phyloP scores from a whole-genome alignment of 176 grass and related monocot species.

The Aegilops umbellulata region DNA sequence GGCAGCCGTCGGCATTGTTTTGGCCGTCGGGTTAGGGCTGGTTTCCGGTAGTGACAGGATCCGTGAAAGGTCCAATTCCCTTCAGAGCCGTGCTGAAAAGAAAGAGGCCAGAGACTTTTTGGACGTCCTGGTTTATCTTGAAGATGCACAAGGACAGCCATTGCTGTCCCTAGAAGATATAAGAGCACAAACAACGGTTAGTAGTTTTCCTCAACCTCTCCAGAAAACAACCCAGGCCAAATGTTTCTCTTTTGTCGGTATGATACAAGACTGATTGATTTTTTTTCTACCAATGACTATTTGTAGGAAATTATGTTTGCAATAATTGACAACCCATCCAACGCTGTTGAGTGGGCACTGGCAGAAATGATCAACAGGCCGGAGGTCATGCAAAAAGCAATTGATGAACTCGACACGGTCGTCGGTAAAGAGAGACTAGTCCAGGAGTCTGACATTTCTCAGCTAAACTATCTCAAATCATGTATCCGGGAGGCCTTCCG shows the following conservation, averaged over 20 bases:
- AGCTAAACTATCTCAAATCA: no score
- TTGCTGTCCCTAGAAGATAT: slow-evolving; percentile 5
- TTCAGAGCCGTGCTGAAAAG: no score
- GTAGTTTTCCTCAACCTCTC: not conserved
- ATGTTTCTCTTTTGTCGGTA: not conserved
- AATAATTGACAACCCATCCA: not conserved
- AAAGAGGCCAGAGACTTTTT: no score
- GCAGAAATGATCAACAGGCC: not conserved
- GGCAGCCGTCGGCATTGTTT: no score
- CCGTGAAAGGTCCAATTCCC: no score
- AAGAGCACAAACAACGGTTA: slow-evolving; percentile 15
- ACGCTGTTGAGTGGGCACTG: not conserved
- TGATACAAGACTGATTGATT: not conserved
- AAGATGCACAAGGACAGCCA: no score
- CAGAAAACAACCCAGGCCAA: not conserved
- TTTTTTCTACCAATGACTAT: not conserved
- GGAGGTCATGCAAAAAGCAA: not conserved
- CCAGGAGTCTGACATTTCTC: no score
- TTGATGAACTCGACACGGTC: not conserved
- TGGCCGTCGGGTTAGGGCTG: no score
- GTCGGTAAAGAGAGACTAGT: not conserved
- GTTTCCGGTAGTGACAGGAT: no score
- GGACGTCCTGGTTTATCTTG: no score
- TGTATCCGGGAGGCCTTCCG: not conserved
- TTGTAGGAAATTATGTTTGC: not conserved